Evolutionary conservation across 345 rosid genomes (phyloP).

Genomic region (Gossypium bickii): DNA sequence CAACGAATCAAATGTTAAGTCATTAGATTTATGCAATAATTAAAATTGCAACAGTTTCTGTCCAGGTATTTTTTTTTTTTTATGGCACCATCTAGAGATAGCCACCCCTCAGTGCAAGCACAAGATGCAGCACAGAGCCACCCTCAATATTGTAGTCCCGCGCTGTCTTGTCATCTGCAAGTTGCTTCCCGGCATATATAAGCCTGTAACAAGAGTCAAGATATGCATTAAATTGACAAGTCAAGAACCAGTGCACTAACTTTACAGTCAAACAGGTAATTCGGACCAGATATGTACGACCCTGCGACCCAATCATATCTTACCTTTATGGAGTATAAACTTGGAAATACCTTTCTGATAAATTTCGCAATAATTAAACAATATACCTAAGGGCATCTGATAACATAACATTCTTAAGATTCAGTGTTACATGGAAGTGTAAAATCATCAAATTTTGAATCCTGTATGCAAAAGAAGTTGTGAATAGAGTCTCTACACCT

Average conservation of each 20-base stretch:
- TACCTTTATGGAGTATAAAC: neutral
- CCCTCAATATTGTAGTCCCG: conserved; percentile 90
- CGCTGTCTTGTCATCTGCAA: conserved; percentile 94
- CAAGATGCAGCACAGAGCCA: conserved; percentile 98
- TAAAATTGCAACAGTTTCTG: neutral
- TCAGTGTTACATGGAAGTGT: neutral
- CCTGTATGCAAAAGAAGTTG: neutral
- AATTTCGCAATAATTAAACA: neutral
- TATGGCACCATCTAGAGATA: conserved; percentile 5
- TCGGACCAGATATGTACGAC: neutral
- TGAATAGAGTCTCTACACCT: neutral
- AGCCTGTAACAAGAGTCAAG: conserved; percentile 50
- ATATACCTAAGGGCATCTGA: neutral
- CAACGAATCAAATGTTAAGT: conserved; percentile 1
- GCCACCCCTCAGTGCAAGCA: conserved; percentile 95
- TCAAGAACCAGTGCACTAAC: conserved; percentile 11
- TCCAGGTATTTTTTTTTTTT: neutral
- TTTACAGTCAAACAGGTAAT: neutral
- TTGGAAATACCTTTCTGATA: neutral
- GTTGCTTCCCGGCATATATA: conserved; percentile 91
- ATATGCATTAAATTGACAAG: conserved; percentile 62
- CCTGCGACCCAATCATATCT: neutral
- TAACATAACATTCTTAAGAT: neutral
- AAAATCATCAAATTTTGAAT: neutral
- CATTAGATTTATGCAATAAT: neutral